Conservation (phyloP, 2,329 filamentous ascomycete species). For the Alternaria sp. region DNA sequence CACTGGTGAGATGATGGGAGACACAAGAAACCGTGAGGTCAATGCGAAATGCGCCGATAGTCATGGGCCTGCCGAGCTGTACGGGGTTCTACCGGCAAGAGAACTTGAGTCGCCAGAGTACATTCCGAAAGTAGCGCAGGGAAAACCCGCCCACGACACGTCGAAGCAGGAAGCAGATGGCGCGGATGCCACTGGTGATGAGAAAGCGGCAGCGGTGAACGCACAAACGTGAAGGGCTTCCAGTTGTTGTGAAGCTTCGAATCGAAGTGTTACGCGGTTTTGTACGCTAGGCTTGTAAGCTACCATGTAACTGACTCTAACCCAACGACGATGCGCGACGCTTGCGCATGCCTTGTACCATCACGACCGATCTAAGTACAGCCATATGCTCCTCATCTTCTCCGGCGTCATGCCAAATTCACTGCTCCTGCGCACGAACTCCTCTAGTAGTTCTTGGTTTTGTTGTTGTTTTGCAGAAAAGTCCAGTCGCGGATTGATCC, state of each 20-base stretch:
- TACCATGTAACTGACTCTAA: neutral
- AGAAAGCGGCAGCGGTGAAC: neutral
- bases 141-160: neutral
- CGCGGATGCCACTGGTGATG: neutral
- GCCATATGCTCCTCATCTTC: conserved; percentile 26
- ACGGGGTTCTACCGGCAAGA: neutral
- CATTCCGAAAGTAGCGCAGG: neutral
- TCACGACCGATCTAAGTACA: neutral
- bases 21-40: neutral
- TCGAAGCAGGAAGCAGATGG: neutral
- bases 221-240: neutral
- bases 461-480: conserved; percentile 20
- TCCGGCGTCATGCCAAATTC: conserved; percentile 22
- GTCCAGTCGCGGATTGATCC: conserved; percentile 43
- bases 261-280: neutral
- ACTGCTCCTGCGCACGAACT: conserved; percentile 15
- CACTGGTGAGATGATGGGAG: neutral
- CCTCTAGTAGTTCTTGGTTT: conserved; percentile 33
- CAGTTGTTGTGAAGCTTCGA: neutral
- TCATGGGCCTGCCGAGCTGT: neutral
- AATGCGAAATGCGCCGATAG: neutral
- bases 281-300: neutral
- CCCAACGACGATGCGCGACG: neutral
- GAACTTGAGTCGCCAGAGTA: neutral
- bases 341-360: rapidly evolving